Evolutionary conservation across 768 basidiomycete species (phyloP), one percentile per base, ranked within the genome.

Genomic region (Cubamyces lactineus): DNA sequence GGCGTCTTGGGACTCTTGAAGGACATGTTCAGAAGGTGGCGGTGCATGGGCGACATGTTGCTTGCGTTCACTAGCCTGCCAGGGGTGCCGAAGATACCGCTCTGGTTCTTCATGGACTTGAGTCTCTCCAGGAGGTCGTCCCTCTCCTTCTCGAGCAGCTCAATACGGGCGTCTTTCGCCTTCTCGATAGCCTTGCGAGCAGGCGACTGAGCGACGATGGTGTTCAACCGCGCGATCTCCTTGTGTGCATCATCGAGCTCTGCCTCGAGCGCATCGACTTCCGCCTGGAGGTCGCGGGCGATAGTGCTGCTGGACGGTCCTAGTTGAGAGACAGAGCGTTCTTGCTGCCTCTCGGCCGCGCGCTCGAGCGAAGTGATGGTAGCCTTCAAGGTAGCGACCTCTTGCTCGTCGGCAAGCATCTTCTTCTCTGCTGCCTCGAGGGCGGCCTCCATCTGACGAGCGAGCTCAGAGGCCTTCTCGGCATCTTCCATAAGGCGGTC

Each of bases 161-260:
- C 86, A 47, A 95, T 87, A 72, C 84, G 86, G 28, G 84, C 76
- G 47, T 94, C 90, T 67, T 87, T 89, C 17, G 88, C 89, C 63
- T 84, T 85, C 23, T 91, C 88, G 59, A 94, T 84, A 0, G 92
- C 90, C 67, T 87, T 88, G 13, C 87, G 82, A 56, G 86, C 87
- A 16, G 89, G 90, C 19, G 87, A 91, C 64, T 91, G 88, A 30
- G 80, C 82, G 46, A 94, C 77, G 34, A 89, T 69, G 0, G 84
- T 80, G n/a, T 81, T 83, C 45, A 95, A 76, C 41, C 84, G 81
- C 0, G 86, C 88, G 60, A 92, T 88, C 72, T 94, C 91, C 69
- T 76, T 84, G 70, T 92, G 80, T 0, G 93, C 92, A 0, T 84
- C 81, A 59, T 92, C 89, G 45, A 95, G 82, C 67, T 94, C 92